A percentile compares a stretch with the other conserved stretches of the same genome.
Conservation (phyloP, 495 filamentous ascomycete genomes). For the Sporormia fimetaria region DNA sequence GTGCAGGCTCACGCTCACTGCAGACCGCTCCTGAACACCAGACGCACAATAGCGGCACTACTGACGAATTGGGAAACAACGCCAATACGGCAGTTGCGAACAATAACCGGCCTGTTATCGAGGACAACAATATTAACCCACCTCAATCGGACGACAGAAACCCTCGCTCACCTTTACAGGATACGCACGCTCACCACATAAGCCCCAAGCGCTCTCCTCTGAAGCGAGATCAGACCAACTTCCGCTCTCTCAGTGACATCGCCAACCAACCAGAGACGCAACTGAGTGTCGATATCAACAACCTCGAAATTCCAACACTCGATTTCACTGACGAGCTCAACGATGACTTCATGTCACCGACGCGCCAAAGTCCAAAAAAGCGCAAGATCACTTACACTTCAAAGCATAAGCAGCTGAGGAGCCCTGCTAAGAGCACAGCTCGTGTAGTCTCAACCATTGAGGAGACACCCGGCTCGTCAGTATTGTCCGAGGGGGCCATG, state of each 20-base stretch:
- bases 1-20: no score
- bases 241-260: conserved; percentile 28
- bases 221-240: neutral
- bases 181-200: no score
- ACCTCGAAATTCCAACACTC: conserved; percentile 13
- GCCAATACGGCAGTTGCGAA: neutral
- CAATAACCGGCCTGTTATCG: no score
- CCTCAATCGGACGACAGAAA: no score
- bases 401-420: conserved; percentile 3
- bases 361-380: conserved; percentile 10
- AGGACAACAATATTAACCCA: no score
- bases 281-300: conserved; percentile 21
- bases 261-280: conserved; percentile 28
- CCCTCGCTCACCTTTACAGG: no score
- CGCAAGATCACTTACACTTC: conserved; percentile 14
- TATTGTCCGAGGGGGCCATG: no score
- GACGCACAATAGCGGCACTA: no score
- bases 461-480: no score
- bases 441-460: conserved; percentile 1
- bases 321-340: conserved; percentile 8
- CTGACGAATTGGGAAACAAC: neutral
- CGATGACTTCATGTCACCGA: conserved; percentile 8
- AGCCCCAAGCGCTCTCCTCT: no score
- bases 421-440: neutral
- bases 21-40: no score